Base-by-base conservation (phyloP, 1,284 basidiomycete species). In the Ganoderma lucidum region DNA sequence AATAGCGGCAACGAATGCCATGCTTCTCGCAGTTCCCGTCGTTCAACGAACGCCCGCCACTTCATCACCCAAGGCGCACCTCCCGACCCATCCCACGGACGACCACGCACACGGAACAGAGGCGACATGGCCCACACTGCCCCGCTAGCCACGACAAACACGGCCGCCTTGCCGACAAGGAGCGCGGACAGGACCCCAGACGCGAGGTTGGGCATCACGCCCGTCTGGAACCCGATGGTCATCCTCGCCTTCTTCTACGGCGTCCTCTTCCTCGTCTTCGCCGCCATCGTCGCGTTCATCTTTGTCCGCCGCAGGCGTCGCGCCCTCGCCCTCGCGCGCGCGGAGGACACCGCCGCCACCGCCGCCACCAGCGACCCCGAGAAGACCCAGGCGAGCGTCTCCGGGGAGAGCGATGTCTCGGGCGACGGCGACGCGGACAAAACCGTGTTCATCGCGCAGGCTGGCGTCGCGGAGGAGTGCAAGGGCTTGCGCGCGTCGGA, bases 151-250 rank as follows among this genome's bases (percentile, higher is more conserved):
- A 8, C 48, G 48, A 28, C 48, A 28, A 28, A 14, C 48, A 12
- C 23, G 10, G 28, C 45, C n/a, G 45, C 45, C 14, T 4, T 15
- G 53, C 3, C 14, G 30, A 56, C 53, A 35, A 15, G 23, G 23
- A 23, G 23, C 23, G 23, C 23, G 23, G 23, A 23, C 23, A 23
- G 23, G 23, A 23, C 23, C 23, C 23, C 35, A 6, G 37, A 39
- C 37, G 30, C 58, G 9, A 10, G 37, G 58, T 39, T 6, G 23
- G 48, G 32, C 53, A 59, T 65, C 56, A 65, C 64, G 41, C 42
- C 64, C 37, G 28, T 45, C 64, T 44, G 58, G 59, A 61, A 61
- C 39, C 59, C 56, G 32, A 65, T 65, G 17, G n/a, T 65, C 32
- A 42, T 58, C 19, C 42, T 65, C 9, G 56, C 56, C n/a, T n/a